Evolutionary conservation across 805 yeast genomes (phyloP), one percentile per base, ranked within the genome.

Genomic region (Starmera caribaea): DNA sequence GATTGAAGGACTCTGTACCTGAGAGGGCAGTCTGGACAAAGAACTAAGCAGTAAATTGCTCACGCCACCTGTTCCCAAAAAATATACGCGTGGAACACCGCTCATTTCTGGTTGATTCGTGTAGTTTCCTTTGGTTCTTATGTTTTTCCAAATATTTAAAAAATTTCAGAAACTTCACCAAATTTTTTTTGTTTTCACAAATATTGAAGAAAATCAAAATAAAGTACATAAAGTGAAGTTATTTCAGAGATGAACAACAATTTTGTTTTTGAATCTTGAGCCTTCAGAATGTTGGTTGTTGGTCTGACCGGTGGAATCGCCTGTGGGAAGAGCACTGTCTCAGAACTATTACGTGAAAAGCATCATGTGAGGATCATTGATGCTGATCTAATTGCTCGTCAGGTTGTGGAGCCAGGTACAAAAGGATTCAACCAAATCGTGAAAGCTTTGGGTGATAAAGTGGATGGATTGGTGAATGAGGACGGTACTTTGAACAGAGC

Each of bases 301-400:
- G 99, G 99, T 1, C 71, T 92, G n/a, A 92, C 98, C 0, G 99
- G 99, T 2, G 96, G 97, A 2, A 92, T 92, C 37, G 96, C 96
- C 5, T 73, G 92, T n/a, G 99, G 99, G 3, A 92, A 92, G 54
- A 81, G 95, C 15, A 90, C 97, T 0, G 97, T 85, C 0, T 85
- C 96, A 0, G 54, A 62, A 14, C 58, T 73, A 30, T 61, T 92
- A 10, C 45, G 58, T 5, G 71, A 74, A 9, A 61, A 74, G 10
- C 70, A 79, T 51, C 54, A 65, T 2, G 43, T 83, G 5, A 70
- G 81, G 0, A 60, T 92, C 1, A 70, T 92, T 1, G 98, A 92
- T 63, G 97, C 98, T 1, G 99, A 92, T 58, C 58, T 74, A 37
- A 81, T 94, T 34, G 97, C 98, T 0, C 72, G 82, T 42, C 78